Evolutionary conservation across 2,329 filamentous ascomycete species (phyloP).

Genomic region (Simplicillium sp.): DNA sequence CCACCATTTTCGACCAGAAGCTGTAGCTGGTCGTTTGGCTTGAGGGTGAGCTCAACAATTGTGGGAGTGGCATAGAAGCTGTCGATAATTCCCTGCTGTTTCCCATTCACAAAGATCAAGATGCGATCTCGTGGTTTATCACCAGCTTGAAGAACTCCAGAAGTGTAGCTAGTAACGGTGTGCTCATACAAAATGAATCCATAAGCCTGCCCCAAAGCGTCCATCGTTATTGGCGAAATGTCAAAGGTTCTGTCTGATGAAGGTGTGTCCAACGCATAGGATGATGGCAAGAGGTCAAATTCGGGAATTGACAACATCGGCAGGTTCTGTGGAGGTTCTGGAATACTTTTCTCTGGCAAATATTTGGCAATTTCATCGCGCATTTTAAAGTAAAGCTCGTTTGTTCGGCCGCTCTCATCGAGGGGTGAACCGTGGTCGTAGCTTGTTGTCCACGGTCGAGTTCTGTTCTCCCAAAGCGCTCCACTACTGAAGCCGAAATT

Average conservation of each 20-base stretch:
- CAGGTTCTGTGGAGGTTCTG: slow-evolving; percentile 21
- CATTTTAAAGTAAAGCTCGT: slow-evolving; percentile 28
- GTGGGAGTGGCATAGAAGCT: slow-evolving; percentile 27
- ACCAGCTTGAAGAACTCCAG: slow-evolving; percentile 26
- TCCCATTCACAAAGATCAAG: slow-evolving; percentile 34
- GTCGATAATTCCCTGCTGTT: slow-evolving; percentile 31
- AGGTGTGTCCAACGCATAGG: slow-evolving; percentile 24
- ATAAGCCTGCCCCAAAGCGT: slow-evolving; percentile 29
- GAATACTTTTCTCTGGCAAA: slow-evolving; percentile 21
- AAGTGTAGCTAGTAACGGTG: slow-evolving; percentile 11
- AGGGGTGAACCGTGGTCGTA: slow-evolving; percentile 39
- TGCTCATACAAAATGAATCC: slow-evolving; percentile 33
- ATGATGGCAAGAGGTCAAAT: slow-evolving; percentile 24
- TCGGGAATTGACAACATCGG: slow-evolving; percentile 22
- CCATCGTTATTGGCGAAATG: slow-evolving; percentile 28
- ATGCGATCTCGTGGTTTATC: slow-evolving; percentile 33
- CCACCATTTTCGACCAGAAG: slow-evolving; percentile 39
- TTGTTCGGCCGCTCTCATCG: slow-evolving; percentile 35
- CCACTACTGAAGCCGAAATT: slow-evolving; percentile 38
- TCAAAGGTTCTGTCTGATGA: slow-evolving; percentile 13
- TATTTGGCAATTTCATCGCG: slow-evolving; percentile 26
- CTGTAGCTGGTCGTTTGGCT: slow-evolving; percentile 25
- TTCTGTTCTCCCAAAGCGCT: slow-evolving; percentile 26
- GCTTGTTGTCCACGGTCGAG: slow-evolving; percentile 29
- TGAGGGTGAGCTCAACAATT: slow-evolving; percentile 23